These are phyloP conservation scores for Pseudocercospora ulei DNA, from an alignment of 2,329 filamentous ascomycete genomes.

Conservation along the genomic window DNA sequence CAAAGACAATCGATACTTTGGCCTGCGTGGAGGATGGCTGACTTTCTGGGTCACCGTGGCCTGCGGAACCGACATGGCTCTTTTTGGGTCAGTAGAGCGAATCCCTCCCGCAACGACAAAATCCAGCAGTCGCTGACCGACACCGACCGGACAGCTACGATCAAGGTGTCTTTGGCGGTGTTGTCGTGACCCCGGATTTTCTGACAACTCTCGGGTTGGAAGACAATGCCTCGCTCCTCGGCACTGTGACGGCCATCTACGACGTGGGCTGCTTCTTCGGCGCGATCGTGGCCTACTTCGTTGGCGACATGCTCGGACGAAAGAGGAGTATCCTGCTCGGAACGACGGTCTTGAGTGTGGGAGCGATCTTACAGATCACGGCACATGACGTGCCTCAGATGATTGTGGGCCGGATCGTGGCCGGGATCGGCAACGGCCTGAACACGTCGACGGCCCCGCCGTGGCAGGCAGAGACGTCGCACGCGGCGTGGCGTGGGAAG, in stretches of 20 bases:
- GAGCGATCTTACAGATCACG: conserved; percentile 42
- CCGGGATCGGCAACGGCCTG: conserved; percentile 45
- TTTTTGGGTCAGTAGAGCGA: conserved; percentile 27
- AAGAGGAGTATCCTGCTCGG: conserved; percentile 44
- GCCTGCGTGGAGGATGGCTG: conserved; percentile 47
- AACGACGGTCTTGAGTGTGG: conserved; percentile 44
- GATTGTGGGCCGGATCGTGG: conserved; percentile 43
- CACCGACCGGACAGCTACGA: conserved; percentile 3
- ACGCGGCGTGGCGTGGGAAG: conserved; percentile 36
- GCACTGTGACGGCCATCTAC: conserved; percentile 48
- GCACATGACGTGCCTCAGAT: conserved; percentile 41
- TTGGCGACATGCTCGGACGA: conserved; percentile 43
- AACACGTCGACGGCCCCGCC: conserved; percentile 42
- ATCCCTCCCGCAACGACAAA: background rate
- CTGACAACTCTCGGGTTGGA: conserved; percentile 20
- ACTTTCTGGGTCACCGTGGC: conserved; percentile 42
- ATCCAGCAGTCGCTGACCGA: background rate
- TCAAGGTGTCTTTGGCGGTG: conserved; percentile 47
- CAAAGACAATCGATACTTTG: conserved; percentile 42
- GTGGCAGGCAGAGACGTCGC: conserved; percentile 46
- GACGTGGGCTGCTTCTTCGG: conserved; percentile 54
- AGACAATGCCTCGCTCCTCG: conserved; percentile 29
- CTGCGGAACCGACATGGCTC: conserved; percentile 38
- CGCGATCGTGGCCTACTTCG: conserved; percentile 41
- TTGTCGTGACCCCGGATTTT: conserved; percentile 40